phyloP scores from a whole-genome alignment of 306 rosid species.

The Fragaria iinumae region DNA sequence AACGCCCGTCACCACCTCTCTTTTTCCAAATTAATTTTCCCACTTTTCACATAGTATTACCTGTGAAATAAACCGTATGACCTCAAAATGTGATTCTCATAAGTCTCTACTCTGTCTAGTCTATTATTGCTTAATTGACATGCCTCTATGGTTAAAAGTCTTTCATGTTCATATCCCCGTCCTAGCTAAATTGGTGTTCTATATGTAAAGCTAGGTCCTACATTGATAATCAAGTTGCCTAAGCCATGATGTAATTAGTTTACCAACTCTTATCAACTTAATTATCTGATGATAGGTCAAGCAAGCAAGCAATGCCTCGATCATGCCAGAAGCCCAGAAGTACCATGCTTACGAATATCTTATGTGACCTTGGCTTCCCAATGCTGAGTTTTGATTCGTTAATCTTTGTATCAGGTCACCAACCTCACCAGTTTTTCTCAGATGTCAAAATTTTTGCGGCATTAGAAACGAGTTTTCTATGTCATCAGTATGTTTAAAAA shows the following conservation, averaged over 20 bases:
- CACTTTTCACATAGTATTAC: constrained; percentile 24
- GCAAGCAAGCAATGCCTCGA: constrained; percentile 21
- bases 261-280: constrained; percentile 27
- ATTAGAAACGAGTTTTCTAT: not conserved
- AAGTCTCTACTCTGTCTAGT: not conserved
- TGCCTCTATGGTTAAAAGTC: constrained; percentile 9
- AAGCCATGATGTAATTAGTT: constrained; percentile 47
- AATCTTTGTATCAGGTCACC: constrained; percentile 36
- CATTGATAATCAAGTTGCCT: constrained; percentile 28
- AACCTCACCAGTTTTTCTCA: constrained; percentile 14
- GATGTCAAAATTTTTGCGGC: not conserved
- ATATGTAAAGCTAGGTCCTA: constrained; percentile 29
- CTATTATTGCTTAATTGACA: constrained; percentile 11
- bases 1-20: constrained; percentile 18
- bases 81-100: constrained; percentile 17
- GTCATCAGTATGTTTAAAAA: not conserved
- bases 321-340: constrained; percentile 25
- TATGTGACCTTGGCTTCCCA: constrained; percentile 21
- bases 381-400: constrained; percentile 15
- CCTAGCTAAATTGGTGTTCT: not conserved
- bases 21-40: constrained; percentile 22
- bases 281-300: constrained; percentile 18
- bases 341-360: constrained; percentile 14
- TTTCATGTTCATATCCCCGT: constrained; percentile 12
- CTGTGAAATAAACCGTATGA: not conserved